Conservation (phyloP, 352 stramenopile genomes). For the Plasmopara muralis region DNA sequence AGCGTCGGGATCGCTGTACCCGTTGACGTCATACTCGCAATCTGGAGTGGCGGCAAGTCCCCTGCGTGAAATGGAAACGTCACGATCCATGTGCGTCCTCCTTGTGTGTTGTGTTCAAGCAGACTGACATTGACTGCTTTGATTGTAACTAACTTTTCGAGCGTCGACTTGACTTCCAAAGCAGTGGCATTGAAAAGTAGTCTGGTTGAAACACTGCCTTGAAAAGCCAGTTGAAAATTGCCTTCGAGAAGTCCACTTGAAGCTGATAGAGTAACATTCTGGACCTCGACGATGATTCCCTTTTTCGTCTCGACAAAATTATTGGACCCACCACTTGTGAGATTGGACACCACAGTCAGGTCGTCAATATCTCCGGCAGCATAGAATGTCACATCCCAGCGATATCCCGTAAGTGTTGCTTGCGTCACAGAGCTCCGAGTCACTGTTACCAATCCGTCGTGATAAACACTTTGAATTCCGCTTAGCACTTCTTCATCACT, state of each 20-base stretch:
- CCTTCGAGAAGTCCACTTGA: not conserved
- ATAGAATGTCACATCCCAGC: constrained; percentile 34
- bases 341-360: constrained; percentile 15
- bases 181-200: not conserved
- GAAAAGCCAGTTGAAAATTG: not conserved
- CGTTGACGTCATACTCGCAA: constrained; percentile 5
- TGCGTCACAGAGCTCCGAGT: constrained; percentile 6
- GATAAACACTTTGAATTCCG: not conserved
- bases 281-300: not conserved
- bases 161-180: not conserved
- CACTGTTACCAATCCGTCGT: not conserved
- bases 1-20: not conserved
- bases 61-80: constrained; percentile 30
- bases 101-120: constrained; percentile 17
- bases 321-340: constrained; percentile 6
- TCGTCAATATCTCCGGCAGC: constrained; percentile 15
- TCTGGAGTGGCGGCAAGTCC: constrained; percentile 12
- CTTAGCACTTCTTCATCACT: not conserved
- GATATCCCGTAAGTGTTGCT: constrained; percentile 12
- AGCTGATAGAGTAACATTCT: constrained; percentile 2
- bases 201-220: not conserved
- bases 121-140: constrained; percentile 24
- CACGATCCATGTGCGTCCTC: constrained; percentile 25
- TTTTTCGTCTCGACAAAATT: constrained; percentile 1
- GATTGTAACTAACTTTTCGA: constrained; percentile 13